Conservation (phyloP, 495 filamentous ascomycete genomes). For the Articulospora tetracladia region DNA sequence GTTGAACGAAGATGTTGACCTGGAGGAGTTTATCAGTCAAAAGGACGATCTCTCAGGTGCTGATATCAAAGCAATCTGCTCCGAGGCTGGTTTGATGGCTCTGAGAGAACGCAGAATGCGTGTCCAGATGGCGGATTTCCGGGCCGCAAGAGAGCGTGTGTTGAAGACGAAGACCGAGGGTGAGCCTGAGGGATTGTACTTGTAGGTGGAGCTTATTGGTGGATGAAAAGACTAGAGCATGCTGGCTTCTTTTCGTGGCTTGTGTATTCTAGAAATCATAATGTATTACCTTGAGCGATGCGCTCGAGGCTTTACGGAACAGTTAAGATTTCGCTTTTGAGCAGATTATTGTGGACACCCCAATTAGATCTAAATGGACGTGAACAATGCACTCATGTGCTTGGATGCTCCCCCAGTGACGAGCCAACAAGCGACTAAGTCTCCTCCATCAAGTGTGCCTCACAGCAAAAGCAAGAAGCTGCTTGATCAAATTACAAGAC, state of each 20-base stretch:
- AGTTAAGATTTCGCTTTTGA: too few species aligned
- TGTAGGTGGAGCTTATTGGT: conserved; percentile 53
- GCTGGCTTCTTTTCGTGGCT: conserved; percentile 18
- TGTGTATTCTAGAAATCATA: conserved; percentile 25
- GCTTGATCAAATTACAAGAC: too few species aligned
- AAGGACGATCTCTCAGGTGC: conserved; percentile 98
- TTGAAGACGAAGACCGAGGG: conserved; percentile 99
- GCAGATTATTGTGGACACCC: too few species aligned
- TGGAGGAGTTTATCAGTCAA: conserved; percentile 97
- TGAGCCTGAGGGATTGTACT: conserved; percentile 96
- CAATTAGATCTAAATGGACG: too few species aligned
- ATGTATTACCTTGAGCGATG: background rate
- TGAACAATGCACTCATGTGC: too few species aligned
- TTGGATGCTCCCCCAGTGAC: too few species aligned
- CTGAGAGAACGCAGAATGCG: conserved; percentile 94
- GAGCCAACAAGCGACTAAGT: too few species aligned
- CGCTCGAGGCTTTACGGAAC: background rate
- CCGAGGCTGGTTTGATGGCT: conserved; percentile 93
- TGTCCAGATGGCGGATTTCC: conserved; percentile 98
- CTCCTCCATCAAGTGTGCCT: too few species aligned
- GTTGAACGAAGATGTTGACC: conserved; percentile 87
- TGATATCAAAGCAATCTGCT: conserved; percentile 98
- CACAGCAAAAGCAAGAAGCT: too few species aligned
- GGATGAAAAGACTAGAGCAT: conserved; percentile 9
- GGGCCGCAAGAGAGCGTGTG: conserved; percentile 86